Conservation (phyloP, 2,329 filamentous ascomycete species). For the Xylaria sp. region DNA sequence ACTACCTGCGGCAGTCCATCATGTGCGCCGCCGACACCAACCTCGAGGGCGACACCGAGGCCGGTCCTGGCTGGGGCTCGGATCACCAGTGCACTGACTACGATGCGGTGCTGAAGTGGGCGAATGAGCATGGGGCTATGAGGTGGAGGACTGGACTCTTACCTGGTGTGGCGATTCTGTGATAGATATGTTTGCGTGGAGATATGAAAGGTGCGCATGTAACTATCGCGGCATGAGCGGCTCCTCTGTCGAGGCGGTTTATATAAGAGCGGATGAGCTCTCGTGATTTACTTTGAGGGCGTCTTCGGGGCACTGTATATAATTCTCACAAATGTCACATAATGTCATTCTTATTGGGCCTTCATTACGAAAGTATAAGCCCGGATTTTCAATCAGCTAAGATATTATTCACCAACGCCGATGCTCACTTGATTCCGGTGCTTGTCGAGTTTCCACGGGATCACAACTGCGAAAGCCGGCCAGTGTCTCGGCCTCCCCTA, state of each 20-base stretch:
- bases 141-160: slow-evolving; percentile 48
- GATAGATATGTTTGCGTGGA: not conserved
- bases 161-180: slow-evolving; percentile 45
- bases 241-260: not conserved
- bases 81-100: slow-evolving; percentile 53
- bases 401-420: no score
- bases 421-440: not conserved
- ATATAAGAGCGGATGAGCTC: not conserved
- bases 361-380: not conserved
- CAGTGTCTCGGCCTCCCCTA: not conserved
- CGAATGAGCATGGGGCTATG: slow-evolving; percentile 49
- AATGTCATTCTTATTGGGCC: not conserved
- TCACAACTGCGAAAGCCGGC: not conserved
- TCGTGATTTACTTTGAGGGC: not conserved
- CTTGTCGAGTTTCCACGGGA: not conserved
- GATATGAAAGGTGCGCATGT: not conserved
- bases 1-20: slow-evolving; percentile 54
- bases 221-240: no score
- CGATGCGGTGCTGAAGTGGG: slow-evolving; percentile 52
- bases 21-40: slow-evolving; percentile 54
- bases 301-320: not conserved
- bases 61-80: slow-evolving; percentile 53
- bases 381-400: no score
- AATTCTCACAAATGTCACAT: not conserved
- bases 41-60: slow-evolving; percentile 53